These are phyloP conservation scores for Aspergillus sp. DNA, from an alignment of 2,329 filamentous ascomycete genomes.

Conservation along the genomic window DNA sequence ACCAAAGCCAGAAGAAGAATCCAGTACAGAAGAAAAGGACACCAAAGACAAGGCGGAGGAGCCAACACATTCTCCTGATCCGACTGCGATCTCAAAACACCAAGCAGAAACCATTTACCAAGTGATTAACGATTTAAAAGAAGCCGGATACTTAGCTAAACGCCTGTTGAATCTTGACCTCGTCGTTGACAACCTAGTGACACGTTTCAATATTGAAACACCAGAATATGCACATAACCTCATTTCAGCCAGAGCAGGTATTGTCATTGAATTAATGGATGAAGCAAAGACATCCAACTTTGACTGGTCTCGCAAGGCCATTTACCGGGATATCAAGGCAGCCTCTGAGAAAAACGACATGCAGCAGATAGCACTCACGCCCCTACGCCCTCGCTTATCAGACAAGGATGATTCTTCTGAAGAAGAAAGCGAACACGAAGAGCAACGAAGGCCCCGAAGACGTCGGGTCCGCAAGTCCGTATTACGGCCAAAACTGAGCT, in stretches of 20 bases:
- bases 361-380: conserved; percentile 27
- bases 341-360: conserved; percentile 21
- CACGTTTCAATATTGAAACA: conserved; percentile 29
- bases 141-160: conserved; percentile 37
- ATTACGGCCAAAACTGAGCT: conserved; percentile 37
- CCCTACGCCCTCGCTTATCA: conserved; percentile 24
- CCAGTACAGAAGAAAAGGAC: not conserved
- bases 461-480: conserved; percentile 39
- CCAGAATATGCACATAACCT: conserved; percentile 33
- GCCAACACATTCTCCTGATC: conserved; percentile 14
- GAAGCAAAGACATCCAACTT: conserved; percentile 30
- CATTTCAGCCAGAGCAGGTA: conserved; percentile 26
- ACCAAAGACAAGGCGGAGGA: not conserved
- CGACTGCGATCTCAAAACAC: conserved; percentile 21
- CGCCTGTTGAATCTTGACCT: conserved; percentile 35
- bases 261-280: conserved; percentile 32
- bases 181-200: conserved; percentile 24
- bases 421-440: conserved; percentile 22
- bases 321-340: conserved; percentile 37
- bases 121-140: conserved; percentile 33
- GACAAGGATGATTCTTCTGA: conserved; percentile 28
- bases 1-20: conserved; percentile 9
- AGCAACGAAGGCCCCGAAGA: conserved; percentile 17
- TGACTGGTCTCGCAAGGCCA: conserved; percentile 38
- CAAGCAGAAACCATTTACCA: conserved; percentile 35